Percentiles rank a stretch among this genome's conserved stretches.
Evolutionary conservation across 2,329 filamentous ascomycete genomes (phyloP).

Genomic region (Alternaria brassicicola): DNA sequence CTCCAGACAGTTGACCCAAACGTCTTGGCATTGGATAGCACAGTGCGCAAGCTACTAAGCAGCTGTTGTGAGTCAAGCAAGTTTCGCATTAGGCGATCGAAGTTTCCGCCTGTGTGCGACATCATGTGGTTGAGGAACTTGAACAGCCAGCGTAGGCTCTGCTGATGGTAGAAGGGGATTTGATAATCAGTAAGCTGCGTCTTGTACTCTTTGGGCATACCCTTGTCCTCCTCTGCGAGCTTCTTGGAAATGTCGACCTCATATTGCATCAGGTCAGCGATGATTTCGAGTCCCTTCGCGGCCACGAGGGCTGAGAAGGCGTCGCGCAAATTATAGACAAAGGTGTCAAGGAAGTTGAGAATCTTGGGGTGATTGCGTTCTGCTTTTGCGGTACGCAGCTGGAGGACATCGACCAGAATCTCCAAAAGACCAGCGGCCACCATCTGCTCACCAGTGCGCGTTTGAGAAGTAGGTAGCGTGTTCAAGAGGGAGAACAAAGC

Average conservation of each 20-base stretch:
- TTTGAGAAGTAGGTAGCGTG: slow-evolving; percentile 73
- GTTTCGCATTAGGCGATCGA: slow-evolving; percentile 88
- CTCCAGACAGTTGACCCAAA: slow-evolving; percentile 98
- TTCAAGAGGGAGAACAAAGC: slow-evolving; percentile 86
- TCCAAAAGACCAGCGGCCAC: slow-evolving; percentile 88
- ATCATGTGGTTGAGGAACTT: slow-evolving; percentile 98
- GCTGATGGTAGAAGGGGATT: slow-evolving; percentile 91
- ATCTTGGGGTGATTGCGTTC: slow-evolving; percentile 84
- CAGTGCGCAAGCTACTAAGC: slow-evolving; percentile 75
- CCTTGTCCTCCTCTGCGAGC: slow-evolving; percentile 69
- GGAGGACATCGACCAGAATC: slow-evolving; percentile 86
- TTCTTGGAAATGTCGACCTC: slow-evolving; percentile 75
- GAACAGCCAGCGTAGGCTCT: slow-evolving; percentile 89
- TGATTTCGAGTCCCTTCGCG: slow-evolving; percentile 83
- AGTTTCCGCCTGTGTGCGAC: slow-evolving; percentile 79
- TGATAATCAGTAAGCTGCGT: slow-evolving; percentile 90
- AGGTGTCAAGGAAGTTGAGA: slow-evolving; percentile 83
- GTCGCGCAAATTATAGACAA: slow-evolving; percentile 83
- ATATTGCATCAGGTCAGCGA: slow-evolving; percentile 83
- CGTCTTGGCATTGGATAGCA: slow-evolving; percentile 77
- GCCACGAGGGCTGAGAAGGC: slow-evolving; percentile 83
- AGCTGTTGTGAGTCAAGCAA: slow-evolving; percentile 91
- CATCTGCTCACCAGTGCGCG: slow-evolving; percentile 79
- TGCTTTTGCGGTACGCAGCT: slow-evolving; percentile 79
- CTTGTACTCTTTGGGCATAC: slow-evolving; percentile 73